Base-by-base conservation (phyloP, 208 protist genomes). In the Trypanosomatidae sp. region DNA sequence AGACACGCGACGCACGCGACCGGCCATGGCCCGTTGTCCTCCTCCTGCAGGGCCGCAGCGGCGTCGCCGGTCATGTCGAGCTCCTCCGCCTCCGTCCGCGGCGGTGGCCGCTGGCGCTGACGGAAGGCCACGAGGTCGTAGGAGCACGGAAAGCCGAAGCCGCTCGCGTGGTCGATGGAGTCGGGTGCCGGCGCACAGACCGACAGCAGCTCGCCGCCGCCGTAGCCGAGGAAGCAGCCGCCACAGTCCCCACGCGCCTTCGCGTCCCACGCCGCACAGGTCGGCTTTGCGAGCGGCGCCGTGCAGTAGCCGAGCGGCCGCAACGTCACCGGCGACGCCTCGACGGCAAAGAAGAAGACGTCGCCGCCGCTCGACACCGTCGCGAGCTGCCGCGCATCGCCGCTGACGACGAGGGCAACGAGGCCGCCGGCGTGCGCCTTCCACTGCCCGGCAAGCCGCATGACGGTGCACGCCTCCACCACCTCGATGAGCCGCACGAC, bases 261-360 rank as follows among this genome's bases (percentile, higher is more conserved):
- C 43, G 44, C 47, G 39, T 95, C 90, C 93, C 94, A 97, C 41
- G 81, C 91, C 7, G 75, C 84, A 53, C 87, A 92, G 3, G 74
- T 76, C 28, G 84, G 86, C 55, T 85, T 73, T 12, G 62, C 8
- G 4, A 97, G 50, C 5, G 91, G 89, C 8, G 90, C 55, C 3
- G 66, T 68, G 66, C 93, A 95, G 76, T 95, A 98, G 8, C 95
- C 95, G 43, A 96, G 70, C 12, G 97, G 91, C 49, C 64, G 7
- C 30, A 95, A 74, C 43, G 49, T 78, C 6, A 62, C 33, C 10
- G 65, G 56, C 12, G 73, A 15, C 50, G 55, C 28, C 28, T 69
- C 65, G 19, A 95, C 80, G 1, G 74, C 65, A 68, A 99, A 97
- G 84, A 99, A 98, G 72, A 99, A 99, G 22, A 97, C 77, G 12